These are phyloP conservation scores for Russula earlei DNA, from an alignment of 768 basidiomycete genomes.

Conservation along the genomic window DNA sequence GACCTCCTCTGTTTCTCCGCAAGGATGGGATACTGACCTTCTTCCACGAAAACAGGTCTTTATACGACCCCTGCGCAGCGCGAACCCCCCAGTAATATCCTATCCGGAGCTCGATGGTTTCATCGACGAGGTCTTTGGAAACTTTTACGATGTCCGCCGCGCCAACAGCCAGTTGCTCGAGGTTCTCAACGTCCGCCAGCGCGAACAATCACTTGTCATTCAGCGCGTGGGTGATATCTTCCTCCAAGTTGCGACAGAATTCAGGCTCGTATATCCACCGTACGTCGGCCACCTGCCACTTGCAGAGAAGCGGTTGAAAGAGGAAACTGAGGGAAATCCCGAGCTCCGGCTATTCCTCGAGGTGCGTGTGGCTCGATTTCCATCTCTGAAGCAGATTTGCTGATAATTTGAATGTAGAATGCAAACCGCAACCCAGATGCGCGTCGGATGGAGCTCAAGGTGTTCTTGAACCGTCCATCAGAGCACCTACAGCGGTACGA, in stretches of 20 bases:
- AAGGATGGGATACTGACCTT: constrained; percentile 29
- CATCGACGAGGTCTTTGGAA: constrained; percentile 84
- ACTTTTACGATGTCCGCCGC: constrained; percentile 79
- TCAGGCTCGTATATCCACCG: constrained; percentile 74
- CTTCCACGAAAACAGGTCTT: constrained; percentile 33
- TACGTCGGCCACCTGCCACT: constrained; percentile 79
- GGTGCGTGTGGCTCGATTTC: constrained; percentile 33
- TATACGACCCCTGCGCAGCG: constrained; percentile 43
- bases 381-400: not conserved
- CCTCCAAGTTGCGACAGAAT: constrained; percentile 77
- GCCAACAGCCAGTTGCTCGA: constrained; percentile 78
- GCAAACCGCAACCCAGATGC: constrained; percentile 47
- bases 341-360: constrained; percentile 81
- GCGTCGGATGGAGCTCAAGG: constrained; percentile 61
- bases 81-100: constrained; percentile 47
- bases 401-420: constrained; percentile 16
- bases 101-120: constrained; percentile 62
- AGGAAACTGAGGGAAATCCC: constrained; percentile 73
- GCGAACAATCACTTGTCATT: constrained; percentile 76
- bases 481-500: constrained; percentile 83
- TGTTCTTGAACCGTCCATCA: constrained; percentile 68
- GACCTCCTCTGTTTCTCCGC: constrained; percentile 27
- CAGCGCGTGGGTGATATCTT: constrained; percentile 84
- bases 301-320: constrained; percentile 80
- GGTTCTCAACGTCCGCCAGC: constrained; percentile 75